Percentiles rank a stretch among this genome's conserved stretches.
Evolutionary conservation across 306 rosid genomes (phyloP).

Genomic region (Cicer chorassanicum): DNA sequence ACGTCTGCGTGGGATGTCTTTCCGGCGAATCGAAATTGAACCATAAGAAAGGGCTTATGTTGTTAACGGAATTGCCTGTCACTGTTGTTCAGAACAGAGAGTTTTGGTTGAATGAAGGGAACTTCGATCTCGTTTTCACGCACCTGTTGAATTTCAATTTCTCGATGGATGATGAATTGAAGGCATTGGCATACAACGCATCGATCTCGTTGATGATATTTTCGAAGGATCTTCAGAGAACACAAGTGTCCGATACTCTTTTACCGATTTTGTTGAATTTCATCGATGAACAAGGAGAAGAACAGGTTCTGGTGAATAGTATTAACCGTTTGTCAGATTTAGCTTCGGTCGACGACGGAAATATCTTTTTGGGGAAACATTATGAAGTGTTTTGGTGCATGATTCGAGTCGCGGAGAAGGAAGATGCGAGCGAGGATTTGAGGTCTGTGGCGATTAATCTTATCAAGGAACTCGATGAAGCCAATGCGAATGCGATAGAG

Average conservation of each 20-base stretch:
- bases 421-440: neutral
- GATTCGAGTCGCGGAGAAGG: slow-evolving; percentile 8
- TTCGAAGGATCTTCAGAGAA: neutral
- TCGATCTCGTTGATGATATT: neutral
- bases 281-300: neutral
- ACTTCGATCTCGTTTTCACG: neutral
- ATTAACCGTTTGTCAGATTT: neutral
- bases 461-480: slow-evolving; percentile 4
- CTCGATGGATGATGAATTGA: neutral
- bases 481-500: neutral
- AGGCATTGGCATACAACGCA: slow-evolving; percentile 13
- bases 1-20: neutral
- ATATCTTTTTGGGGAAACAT: neutral
- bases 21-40: neutral
- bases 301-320: neutral
- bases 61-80: slow-evolving; percentile 13
- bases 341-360: neutral
- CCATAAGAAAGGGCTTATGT: slow-evolving; percentile 14
- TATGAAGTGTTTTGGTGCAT: slow-evolving; percentile 1
- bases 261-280: neutral
- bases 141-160: neutral
- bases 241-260: neutral
- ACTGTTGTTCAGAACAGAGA: neutral
- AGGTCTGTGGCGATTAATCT: slow-evolving; percentile 5
- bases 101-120: slow-evolving; percentile 1